Evolutionary conservation across 1,139 yeast genomes (phyloP), one percentile per base, ranked within the genome.

Genomic region (Yamadazyma kanchanaburiensis): DNA sequence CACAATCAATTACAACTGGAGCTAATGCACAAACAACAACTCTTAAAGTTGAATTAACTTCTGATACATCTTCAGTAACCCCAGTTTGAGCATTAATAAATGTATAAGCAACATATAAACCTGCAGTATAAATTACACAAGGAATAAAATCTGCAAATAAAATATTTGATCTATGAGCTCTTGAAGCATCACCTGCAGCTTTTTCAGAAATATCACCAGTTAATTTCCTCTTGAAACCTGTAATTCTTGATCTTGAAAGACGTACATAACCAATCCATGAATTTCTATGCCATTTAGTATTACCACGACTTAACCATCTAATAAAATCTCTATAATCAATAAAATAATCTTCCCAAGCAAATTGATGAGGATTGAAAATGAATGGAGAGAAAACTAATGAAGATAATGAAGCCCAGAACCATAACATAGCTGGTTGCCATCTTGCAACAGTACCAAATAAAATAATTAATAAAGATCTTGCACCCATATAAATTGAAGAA

Each of bases 241-340:
- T 91, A 45, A 91, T 74, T 69, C 97, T 85, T 27, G 98, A 87
- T 76, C 99, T 83, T 12, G 95, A 78, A 67, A 89, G 76, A 65
- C 97, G 82, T 42, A 89, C 85, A 60, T 88, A 91, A 42, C 97
- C 98, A 59, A 94, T 89, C 99, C 99, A 91, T 11, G 98, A 94
- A 71, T 91, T 91, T 73, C 95, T 84, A 69, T 94, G 98, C 91
- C 96, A 91, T 64, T 89, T 87, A 53, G 94, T 83, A 70, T 94
- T 94, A 77, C 98, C 98, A 70, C 98, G 85, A 18, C 96, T 86
- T 60, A 91, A 70, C 99, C 99, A 91, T 70, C 98, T 82, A 55
- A 94, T 86, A 64, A 80, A 91, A 61, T 91, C 98, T 65, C 98
- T 85, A 79, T 94, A 91, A 62, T 91, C 99, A 64, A 91, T 84